Conservation (phyloP, 495 filamentous ascomycete genomes). For the Tuber aestivum region DNA sequence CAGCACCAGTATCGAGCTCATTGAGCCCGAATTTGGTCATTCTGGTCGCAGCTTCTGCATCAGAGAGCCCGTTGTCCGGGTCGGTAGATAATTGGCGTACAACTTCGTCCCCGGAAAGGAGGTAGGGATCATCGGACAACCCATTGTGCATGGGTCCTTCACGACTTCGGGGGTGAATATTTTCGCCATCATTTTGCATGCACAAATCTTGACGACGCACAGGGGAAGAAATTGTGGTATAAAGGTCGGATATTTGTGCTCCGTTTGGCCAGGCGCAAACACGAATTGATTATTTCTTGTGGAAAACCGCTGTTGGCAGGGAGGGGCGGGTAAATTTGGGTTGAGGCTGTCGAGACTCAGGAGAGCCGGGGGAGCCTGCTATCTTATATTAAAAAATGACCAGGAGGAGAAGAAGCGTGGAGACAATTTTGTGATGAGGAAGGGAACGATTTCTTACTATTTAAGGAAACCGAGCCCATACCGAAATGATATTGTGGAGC, state of each 20-base stretch:
- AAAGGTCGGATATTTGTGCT: background rate
- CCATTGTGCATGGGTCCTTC: conserved; percentile 41
- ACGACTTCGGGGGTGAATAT: conserved; percentile 44
- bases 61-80: conserved; percentile 56
- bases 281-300: background rate
- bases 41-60: conserved; percentile 52
- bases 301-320: too few relatives aligned
- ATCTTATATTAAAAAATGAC: background rate
- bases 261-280: background rate
- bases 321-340: background rate
- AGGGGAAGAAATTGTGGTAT: conserved; percentile 12
- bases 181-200: conserved; percentile 43
- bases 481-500: background rate
- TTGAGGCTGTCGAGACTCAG: background rate
- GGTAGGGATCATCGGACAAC: conserved; percentile 60
- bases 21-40: conserved; percentile 57
- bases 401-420: background rate
- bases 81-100: conserved; percentile 56
- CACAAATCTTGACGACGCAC: conserved; percentile 13
- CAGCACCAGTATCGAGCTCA: conserved; percentile 54
- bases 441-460: background rate
- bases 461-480: background rate
- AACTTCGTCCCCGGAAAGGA: conserved; percentile 52
- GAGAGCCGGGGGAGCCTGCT: background rate
- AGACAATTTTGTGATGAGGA: background rate